A percentile compares a stretch with the other conserved stretches of the same genome.
These are phyloP conservation scores for Meredithiella fracta DNA, from an alignment of 2,329 filamentous ascomycete species.

Conservation along the genomic window DNA sequence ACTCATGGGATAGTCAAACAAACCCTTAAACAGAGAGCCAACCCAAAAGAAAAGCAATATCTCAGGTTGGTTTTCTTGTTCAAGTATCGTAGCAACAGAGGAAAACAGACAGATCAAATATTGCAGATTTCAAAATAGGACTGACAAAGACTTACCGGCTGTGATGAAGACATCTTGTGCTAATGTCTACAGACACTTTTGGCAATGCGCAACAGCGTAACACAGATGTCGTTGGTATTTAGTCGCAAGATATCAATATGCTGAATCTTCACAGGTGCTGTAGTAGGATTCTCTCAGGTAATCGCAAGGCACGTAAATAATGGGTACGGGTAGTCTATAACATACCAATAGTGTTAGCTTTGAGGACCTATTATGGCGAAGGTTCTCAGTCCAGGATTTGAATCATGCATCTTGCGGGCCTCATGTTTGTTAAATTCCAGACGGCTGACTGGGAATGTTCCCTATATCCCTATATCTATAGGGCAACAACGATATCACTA, in stretches of 20 bases:
- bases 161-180: slow-evolving; percentile 11
- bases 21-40: no score
- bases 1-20: no score
- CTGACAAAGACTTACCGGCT: slow-evolving; percentile 8
- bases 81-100: no score
- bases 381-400: neutral
- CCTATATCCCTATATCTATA: neutral
- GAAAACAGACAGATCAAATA: neutral
- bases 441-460: neutral
- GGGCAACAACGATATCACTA: neutral
- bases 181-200: neutral
- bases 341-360: no score
- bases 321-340: no score
- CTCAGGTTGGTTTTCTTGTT: no score
- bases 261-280: neutral
- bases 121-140: neutral
- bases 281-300: no score
- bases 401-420: neutral
- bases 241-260: no score
- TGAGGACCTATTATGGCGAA: neutral
- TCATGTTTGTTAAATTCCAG: neutral
- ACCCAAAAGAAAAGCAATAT: no score
- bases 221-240: neutral
- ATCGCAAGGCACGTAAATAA: no score
- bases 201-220: neutral